Percentiles rank a stretch among this genome's conserved stretches.
phyloP scores from a whole-genome alignment of 305 asterid genomes.

The Fraxinus sp. region DNA sequence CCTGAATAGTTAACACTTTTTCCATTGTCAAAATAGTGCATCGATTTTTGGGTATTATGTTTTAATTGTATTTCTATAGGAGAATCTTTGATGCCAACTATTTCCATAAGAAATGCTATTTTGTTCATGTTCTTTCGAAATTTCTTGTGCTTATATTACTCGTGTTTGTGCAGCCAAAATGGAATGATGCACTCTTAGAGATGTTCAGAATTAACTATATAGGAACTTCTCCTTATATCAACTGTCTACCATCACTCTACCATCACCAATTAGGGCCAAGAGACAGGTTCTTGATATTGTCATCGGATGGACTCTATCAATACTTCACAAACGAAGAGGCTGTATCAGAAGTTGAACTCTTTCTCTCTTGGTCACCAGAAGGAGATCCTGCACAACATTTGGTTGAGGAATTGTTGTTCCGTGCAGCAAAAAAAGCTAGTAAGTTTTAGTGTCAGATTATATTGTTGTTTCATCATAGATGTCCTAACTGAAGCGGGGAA shows the following conservation, averaged over 20 bases:
- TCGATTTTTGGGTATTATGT: neutral
- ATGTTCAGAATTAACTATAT: conserved; percentile 77
- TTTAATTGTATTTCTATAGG: neutral
- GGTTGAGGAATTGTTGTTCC: conserved; percentile 74
- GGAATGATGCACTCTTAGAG: conserved; percentile 85
- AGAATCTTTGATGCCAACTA: neutral
- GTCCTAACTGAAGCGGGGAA: neutral
- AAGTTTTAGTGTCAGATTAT: conserved; percentile 19
- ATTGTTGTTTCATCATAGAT: neutral
- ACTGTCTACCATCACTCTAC: conserved; percentile 72
- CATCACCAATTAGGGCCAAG: conserved; percentile 71
- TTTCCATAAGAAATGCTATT: neutral
- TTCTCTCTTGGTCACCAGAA: conserved; percentile 77
- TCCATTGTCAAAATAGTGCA: neutral
- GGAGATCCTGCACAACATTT: conserved; percentile 97
- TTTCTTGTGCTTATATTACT: conserved; percentile 6
- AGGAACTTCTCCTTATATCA: conserved; percentile 72
- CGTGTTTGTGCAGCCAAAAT: conserved; percentile 68
- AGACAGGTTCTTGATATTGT: conserved; percentile 69
- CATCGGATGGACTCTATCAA: conserved; percentile 87
- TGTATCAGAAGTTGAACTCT: conserved; percentile 71
- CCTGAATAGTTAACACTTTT: neutral
- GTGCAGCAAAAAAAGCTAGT: conserved; percentile 95
- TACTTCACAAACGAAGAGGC: conserved; percentile 95
- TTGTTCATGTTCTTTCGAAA: neutral